Evolutionary conservation across 2,329 filamentous ascomycete species (phyloP).

Genomic region (Aureobasidium sp.): DNA sequence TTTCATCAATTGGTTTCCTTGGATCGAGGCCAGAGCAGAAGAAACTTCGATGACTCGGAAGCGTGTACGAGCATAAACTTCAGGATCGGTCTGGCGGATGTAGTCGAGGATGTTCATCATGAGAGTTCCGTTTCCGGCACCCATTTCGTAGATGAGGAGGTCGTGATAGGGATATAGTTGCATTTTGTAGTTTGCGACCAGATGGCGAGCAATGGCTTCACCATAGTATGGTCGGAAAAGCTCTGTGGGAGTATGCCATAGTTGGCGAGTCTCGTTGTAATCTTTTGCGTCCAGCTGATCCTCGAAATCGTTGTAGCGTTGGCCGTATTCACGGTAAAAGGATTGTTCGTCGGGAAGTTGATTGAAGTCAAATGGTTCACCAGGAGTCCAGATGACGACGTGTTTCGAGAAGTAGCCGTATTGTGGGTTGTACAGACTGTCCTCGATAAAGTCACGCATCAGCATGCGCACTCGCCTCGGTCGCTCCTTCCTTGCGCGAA

Average conservation of each 20-base stretch:
- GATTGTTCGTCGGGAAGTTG: constrained; percentile 72
- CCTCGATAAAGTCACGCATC: constrained; percentile 94
- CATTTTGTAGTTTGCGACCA: constrained; percentile 92
- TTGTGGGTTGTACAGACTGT: constrained; percentile 86
- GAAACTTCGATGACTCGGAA: constrained; percentile 97
- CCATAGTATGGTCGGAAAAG: constrained; percentile 95
- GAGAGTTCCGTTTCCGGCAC: constrained; percentile 89
- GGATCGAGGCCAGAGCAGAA: constrained; percentile 66
- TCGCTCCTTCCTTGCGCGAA: constrained; percentile 64
- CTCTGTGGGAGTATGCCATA: constrained; percentile 98
- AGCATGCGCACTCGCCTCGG: constrained; percentile 92
- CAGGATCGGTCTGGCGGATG: constrained; percentile 78
- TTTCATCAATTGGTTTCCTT: constrained; percentile 60
- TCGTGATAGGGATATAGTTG: constrained; percentile 93
- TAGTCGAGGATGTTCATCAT: constrained; percentile 98
- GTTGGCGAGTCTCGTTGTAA: constrained; percentile 69
- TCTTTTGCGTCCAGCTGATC: constrained; percentile 69
- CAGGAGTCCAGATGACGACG: constrained; percentile 89
- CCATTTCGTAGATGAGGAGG: constrained; percentile 97
- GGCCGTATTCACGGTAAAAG: constrained; percentile 68
- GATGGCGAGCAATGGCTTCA: constrained; percentile 91
- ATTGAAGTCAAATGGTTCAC: constrained; percentile 84
- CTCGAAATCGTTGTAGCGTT: constrained; percentile 84
- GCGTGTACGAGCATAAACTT: constrained; percentile 87
- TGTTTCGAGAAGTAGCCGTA: constrained; percentile 97